Evolutionary conservation across 306 rosid species (phyloP).

Genomic region (Prunus kanzakura): DNA sequence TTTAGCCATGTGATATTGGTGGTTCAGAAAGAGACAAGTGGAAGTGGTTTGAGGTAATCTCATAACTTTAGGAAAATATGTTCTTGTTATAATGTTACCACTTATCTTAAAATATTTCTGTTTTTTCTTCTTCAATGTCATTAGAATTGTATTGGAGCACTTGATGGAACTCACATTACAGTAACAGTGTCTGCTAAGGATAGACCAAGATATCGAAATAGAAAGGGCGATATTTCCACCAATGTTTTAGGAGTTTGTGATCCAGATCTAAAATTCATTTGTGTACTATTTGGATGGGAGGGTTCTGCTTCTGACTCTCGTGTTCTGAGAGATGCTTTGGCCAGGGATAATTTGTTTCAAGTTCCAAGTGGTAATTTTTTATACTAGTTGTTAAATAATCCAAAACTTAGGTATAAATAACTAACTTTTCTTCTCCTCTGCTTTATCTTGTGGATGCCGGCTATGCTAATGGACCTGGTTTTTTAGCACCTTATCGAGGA

Average conservation of each 20-base stretch:
- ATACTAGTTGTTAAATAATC: not conserved
- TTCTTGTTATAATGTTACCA: not conserved
- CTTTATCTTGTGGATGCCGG: not conserved
- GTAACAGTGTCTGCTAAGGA: too few relatives aligned
- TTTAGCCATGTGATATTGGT: not conserved
- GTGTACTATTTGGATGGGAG: not conserved
- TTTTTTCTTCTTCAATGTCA: not conserved
- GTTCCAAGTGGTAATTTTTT: not conserved
- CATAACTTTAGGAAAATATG: not conserved
- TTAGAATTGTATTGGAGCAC: not conserved
- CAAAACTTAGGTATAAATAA: not conserved
- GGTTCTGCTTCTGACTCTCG: not conserved
- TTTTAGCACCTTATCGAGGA: not conserved
- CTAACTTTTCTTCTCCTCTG: too few relatives aligned
- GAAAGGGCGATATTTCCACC: not conserved
- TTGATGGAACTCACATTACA: too few relatives aligned
- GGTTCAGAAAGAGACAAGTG: not conserved
- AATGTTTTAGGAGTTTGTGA: not conserved
- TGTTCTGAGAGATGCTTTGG: not conserved
- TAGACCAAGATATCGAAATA: too few relatives aligned
- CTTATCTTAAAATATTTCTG: not conserved
- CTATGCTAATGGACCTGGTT: not conserved
- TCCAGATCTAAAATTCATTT: not conserved
- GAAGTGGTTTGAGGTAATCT: not conserved
- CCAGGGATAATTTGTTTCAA: not conserved